Percentiles rank a stretch among this genome's conserved stretches.
phyloP scores from a whole-genome alignment of 768 basidiomycete genomes.

The Flagelloscypha sp. region DNA sequence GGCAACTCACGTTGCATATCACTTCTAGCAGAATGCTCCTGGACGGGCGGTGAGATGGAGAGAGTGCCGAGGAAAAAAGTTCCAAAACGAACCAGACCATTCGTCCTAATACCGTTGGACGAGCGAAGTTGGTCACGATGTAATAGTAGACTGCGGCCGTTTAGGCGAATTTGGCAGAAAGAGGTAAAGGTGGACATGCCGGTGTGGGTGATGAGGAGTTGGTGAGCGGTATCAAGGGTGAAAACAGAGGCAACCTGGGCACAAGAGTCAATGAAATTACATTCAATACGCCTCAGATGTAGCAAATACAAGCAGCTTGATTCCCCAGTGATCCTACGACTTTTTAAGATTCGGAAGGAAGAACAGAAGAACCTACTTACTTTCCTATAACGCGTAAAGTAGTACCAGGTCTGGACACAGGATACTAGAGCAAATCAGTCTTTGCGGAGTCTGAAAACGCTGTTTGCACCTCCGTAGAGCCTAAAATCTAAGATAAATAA shows the following conservation, averaged over 20 bases:
- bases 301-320: slow-evolving; percentile 36
- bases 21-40: slow-evolving; percentile 55
- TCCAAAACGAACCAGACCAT: slow-evolving; percentile 38
- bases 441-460: background rate
- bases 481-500: slow-evolving; percentile 15
- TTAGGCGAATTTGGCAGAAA: background rate
- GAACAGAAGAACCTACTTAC: slow-evolving; percentile 15
- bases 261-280: slow-evolving; percentile 1
- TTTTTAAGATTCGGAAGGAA: background rate
- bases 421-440: slow-evolving; percentile 31
- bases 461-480: slow-evolving; percentile 42
- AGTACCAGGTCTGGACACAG: slow-evolving; percentile 49
- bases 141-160: slow-evolving; percentile 41
- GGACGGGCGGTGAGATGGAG: background rate
- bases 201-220: slow-evolving; percentile 46
- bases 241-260: slow-evolving; percentile 39
- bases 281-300: background rate
- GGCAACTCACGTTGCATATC: slow-evolving; percentile 39
- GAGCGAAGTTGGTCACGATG: slow-evolving; percentile 43
- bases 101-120: slow-evolving; percentile 25
- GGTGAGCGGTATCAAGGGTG: slow-evolving; percentile 44
- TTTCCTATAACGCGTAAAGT: slow-evolving; percentile 39
- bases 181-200: slow-evolving; percentile 20
- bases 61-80: slow-evolving; percentile 1
- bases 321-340: slow-evolving; percentile 40